Percentiles rank a stretch among this genome's conserved stretches.
Conservation (phyloP, 148 eudicot genomes). For the Dianthus caryophyllus region DNA sequence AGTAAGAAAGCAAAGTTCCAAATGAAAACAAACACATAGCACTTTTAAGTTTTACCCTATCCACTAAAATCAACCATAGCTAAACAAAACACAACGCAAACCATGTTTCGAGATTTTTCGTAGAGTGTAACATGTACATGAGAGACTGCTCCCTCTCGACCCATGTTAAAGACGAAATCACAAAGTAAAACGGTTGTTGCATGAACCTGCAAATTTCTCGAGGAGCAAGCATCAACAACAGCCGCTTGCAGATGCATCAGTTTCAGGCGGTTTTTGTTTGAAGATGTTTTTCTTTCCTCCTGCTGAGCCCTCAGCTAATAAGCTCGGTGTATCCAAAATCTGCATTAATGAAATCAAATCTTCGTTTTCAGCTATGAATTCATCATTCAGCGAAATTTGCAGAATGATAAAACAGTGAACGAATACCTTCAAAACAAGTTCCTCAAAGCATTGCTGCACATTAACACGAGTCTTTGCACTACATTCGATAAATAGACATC, state of each 20-base stretch:
- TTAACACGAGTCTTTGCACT: slow-evolving; percentile 73
- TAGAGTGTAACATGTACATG: slow-evolving; percentile 22
- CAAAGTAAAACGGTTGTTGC: not conserved
- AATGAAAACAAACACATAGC: not conserved
- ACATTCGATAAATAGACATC: slow-evolving; percentile 70
- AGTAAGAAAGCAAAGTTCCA: slow-evolving; percentile 2
- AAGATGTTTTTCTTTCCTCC: slow-evolving; percentile 67
- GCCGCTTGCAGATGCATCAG: slow-evolving; percentile 54
- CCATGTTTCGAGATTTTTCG: slow-evolving; percentile 1
- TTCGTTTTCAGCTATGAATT: not conserved
- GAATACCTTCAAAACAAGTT: slow-evolving; percentile 64
- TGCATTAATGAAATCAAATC: slow-evolving; percentile 24
- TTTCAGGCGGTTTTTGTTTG: slow-evolving; percentile 57
- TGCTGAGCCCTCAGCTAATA: slow-evolving; percentile 67
- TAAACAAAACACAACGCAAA: slow-evolving; percentile 2
- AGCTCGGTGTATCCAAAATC: slow-evolving; percentile 88
- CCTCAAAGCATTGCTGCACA: slow-evolving; percentile 75
- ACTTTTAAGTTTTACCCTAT: not conserved
- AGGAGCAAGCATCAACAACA: slow-evolving; percentile 52
- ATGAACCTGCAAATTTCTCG: not conserved
- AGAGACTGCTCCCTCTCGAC: slow-evolving; percentile 4
- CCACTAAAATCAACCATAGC: not conserved
- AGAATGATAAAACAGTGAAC: not conserved
- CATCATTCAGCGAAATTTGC: not conserved
- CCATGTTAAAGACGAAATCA: slow-evolving; percentile 5